A percentile compares a stretch with the other conserved stretches of the same genome.
These are phyloP conservation scores for Gardenia jasminoides DNA, from an alignment of 257 asterid genomes.

Conservation along the genomic window DNA sequence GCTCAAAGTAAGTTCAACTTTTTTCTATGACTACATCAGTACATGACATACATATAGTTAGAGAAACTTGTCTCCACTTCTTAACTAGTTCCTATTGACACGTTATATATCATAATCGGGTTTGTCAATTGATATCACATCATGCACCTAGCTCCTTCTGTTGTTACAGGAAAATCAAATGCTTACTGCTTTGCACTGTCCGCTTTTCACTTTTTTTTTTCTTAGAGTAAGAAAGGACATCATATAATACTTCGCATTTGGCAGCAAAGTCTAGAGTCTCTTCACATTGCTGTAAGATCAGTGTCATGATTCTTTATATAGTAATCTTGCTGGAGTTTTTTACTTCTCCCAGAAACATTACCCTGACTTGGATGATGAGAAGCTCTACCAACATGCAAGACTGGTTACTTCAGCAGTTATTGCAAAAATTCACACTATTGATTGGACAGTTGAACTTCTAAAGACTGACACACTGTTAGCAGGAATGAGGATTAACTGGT, in stretches of 20 bases:
- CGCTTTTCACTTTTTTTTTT: not conserved
- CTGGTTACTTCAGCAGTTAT: constrained; percentile 37
- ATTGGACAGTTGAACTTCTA: constrained; percentile 36
- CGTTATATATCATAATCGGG: too few relatives aligned
- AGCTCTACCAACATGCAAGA: constrained; percentile 29
- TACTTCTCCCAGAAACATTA: constrained; percentile 14
- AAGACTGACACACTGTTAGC: constrained; percentile 32
- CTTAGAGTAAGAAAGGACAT: not conserved
- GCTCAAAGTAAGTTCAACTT: constrained; percentile 25
- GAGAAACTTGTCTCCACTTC: not conserved
- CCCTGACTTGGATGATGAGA: constrained; percentile 30
- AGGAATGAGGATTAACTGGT: constrained; percentile 37
- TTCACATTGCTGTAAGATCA: not conserved
- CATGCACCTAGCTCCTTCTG: not conserved
- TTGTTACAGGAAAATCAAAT: not conserved
- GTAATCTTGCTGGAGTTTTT: not conserved
- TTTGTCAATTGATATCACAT: not conserved
- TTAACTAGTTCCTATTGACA: not conserved
- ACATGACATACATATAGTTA: not conserved
- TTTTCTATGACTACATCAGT: too few relatives aligned
- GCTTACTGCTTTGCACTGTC: not conserved
- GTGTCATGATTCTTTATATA: not conserved
- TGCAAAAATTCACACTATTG: constrained; percentile 38
- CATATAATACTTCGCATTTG: not conserved
- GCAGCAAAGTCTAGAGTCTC: not conserved